Evolutionary conservation across 192 early-diverging fungal genomes (phyloP), one percentile per base, ranked within the genome.

Genomic region (Backusella sp.): DNA sequence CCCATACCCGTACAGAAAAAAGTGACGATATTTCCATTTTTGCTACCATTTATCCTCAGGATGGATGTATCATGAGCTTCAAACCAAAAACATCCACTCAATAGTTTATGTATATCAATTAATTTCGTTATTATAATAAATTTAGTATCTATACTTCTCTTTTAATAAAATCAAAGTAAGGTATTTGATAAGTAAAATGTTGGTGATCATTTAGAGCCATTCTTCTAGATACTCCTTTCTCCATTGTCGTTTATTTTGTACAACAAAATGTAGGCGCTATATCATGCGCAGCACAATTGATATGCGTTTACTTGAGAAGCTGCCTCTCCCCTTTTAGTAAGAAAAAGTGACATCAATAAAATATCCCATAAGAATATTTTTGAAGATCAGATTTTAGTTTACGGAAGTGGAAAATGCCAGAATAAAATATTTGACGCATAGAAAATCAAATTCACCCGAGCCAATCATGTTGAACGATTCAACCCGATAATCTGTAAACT

Each of bases 21-120:
- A 83, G 82, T 65, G 82, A 83, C 26, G 78, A 83, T 46, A 83
- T 83, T 36, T 78, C 77, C 44, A 83, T 83, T 35, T 83, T 83
- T 72, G 82, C 82, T 46, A 83, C 82, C n/a, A 83, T 79, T 37
- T 83, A 83, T 68, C 82, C 82, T 66, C 59, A 66, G 34, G 82
- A 83, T 75, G 82, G 78, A 26, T 79, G 78, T 73, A 76, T 73
- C 65, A 77, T 83, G 78, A 83, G 76, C 44, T 79, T 83, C 39
- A 73, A 52, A 52, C 82, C 78, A 53, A 68, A 72, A 44, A 19
- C 62, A 28, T 72, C 71, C 28, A 12, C 26, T 8, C 12, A 19
- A 62, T 62, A 62, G 26, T 26, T 12, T 62, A 4, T 62, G 56
- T 62, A 62, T 62, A 62, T 62, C 56, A 28, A 62, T 26, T 62